Evolutionary conservation across 805 yeast genomes (phyloP).

Genomic region (Candida nemodendra): DNA sequence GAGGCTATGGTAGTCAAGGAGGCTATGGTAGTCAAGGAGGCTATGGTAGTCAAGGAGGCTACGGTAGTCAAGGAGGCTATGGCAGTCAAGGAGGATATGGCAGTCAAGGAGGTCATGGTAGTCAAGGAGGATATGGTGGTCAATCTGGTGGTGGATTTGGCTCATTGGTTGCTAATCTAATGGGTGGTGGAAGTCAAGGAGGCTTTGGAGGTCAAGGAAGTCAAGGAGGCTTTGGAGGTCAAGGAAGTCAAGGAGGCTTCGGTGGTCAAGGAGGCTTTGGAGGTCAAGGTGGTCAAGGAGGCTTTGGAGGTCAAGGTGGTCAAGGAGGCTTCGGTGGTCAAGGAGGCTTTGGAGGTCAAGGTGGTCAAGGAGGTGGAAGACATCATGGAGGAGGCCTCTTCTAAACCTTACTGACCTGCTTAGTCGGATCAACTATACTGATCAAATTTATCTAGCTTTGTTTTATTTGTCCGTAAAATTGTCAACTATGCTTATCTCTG

Average conservation of each 20-base stretch:
- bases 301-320: slow-evolving; percentile 10
- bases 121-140: slow-evolving; percentile 6
- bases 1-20: slow-evolving; percentile 5
- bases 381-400: slow-evolving; percentile 1
- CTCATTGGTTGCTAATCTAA: no score
- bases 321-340: slow-evolving; percentile 13
- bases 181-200: slow-evolving; percentile 27
- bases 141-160: slow-evolving; percentile 1
- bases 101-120: slow-evolving; percentile 9
- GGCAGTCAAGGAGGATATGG: slow-evolving; percentile 18
- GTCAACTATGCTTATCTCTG: no score
- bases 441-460: no score
- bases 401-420: neutral
- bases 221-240: neutral
- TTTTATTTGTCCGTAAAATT: no score
- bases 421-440: no score
- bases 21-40: slow-evolving; percentile 23
- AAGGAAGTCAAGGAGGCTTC: slow-evolving; percentile 4
- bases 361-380: slow-evolving; percentile 8
- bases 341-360: slow-evolving; percentile 12
- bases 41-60: slow-evolving; percentile 11
- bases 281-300: slow-evolving; percentile 11
- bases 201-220: slow-evolving; percentile 3
- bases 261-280: slow-evolving; percentile 9
- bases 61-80: slow-evolving; percentile 5